Evolutionary conservation across 441 rosid genomes (phyloP), one percentile per base, ranked within the genome.

Genomic region (Erysimum cheiri): DNA sequence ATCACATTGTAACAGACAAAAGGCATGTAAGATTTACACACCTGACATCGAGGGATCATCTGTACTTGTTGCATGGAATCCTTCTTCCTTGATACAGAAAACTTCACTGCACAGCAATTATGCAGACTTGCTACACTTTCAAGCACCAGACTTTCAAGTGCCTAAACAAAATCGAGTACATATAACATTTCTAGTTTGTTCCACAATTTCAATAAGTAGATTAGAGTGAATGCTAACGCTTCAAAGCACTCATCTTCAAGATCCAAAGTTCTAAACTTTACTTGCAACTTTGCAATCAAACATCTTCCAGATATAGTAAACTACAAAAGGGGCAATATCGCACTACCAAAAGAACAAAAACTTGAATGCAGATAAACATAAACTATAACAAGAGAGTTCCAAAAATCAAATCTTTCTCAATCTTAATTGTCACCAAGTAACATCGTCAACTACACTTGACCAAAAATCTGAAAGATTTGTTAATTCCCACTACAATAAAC

Each of bases 331-430:
- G 15, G 57, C 7, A 33, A 17, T 24, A 52, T 31, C 43, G 43
- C 39, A 54, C 26, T 44, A 75, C 32, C 32, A 70, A 12, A 63
- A 31, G 39, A 63, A 69, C 67, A 40, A 63, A 19, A 60, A 39
- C 68, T 60, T 26, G 49, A 73, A 41, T 59, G 50, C 61, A 67
- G 35, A 44, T 53, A 26, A 40, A 40, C 15, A 17, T 4, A 46
- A 61, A 61, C 52, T 55, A 10, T 39, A 24, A 47, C 28, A 47
- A 47, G 13, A 47, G 52, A 56, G 65, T 63, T 61, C 67, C 17
- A 37, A 75, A 57, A 49, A 70, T 49, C 19, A 75, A 57, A 41
- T 47, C 70, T 56, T 69, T 64, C 49, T 29, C 17, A 47, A 36
- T 61, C 54, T 50, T 8, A 54, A 60, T 14, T 31, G 31, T 37